Evolutionary conservation across 495 filamentous ascomycete species (phyloP).

Genomic region (Penicillium egyptiacum): DNA sequence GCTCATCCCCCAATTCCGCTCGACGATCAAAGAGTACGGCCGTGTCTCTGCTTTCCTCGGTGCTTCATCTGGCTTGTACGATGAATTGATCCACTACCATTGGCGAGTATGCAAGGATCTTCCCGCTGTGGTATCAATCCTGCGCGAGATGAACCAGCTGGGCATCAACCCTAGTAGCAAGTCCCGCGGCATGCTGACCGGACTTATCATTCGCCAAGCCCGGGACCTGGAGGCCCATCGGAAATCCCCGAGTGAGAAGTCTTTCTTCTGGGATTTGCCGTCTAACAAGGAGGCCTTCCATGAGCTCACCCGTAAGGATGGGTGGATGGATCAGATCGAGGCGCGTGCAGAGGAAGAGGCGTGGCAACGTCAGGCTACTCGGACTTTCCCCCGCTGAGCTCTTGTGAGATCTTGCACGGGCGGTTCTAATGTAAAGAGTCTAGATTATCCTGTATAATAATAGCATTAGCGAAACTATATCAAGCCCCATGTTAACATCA

Average conservation of each 20-base stretch:
- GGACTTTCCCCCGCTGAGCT: neutral
- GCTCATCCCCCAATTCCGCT: slow-evolving; percentile 62
- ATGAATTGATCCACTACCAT: slow-evolving; percentile 63
- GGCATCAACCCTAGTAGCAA: slow-evolving; percentile 61
- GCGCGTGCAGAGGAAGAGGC: slow-evolving; percentile 1
- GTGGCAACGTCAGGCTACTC: neutral
- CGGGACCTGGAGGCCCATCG: slow-evolving; percentile 20
- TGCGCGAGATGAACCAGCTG: slow-evolving; percentile 74
- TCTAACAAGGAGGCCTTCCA: slow-evolving; percentile 36
- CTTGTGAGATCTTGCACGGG: neutral
- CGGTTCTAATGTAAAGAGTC: neutral
- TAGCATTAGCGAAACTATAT: slow-evolving; percentile 1
- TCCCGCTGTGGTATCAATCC: slow-evolving; percentile 56
- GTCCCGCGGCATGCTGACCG: slow-evolving; percentile 53
- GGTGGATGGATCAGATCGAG: slow-evolving; percentile 33
- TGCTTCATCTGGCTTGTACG: slow-evolving; percentile 70
- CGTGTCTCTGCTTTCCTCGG: slow-evolving; percentile 70
- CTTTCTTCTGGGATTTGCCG: slow-evolving; percentile 44
- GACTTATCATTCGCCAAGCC: slow-evolving; percentile 29
- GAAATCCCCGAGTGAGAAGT: slow-evolving; percentile 1
- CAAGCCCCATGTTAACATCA: neutral
- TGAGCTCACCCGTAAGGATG: slow-evolving; percentile 30
- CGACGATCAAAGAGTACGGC: slow-evolving; percentile 69
- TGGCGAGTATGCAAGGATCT: slow-evolving; percentile 66
- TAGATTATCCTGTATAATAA: neutral